Evolutionary conservation across 2,329 filamentous ascomycete species (phyloP), one percentile per base, ranked within the genome.

Genomic region (Neopestalotiopsis rosae): DNA sequence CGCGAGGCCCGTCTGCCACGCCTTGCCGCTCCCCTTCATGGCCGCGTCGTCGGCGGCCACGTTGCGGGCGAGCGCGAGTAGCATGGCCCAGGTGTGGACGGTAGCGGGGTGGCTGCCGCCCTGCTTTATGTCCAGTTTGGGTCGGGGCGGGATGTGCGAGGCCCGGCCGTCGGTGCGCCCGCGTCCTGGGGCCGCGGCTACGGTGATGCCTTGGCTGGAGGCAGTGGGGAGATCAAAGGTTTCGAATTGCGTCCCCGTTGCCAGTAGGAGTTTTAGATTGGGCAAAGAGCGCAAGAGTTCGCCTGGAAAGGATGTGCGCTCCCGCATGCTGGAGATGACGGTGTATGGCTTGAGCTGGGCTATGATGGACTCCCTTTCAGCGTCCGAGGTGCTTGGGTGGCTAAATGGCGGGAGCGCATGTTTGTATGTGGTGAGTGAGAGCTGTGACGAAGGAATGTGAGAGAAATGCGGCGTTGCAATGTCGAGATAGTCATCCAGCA

Each of bases 211-310:
- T 7, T 81, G 81, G 38, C 85, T 80, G 20, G 84, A 81, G 34
- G 86, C 86, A 1, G 85, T 82, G 1, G 78, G 76, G 5, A 90
- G 78, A 73, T 92, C 90, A 68, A 92, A 88, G 1, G 84, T 83
- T 67, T 86, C 83, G 70, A 92, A 91, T 49, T 88, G 85, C 0
- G 80, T 84, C 2, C 88, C 89, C 0, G 89, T 91, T 1, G 88
- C 90, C 13, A 92, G 81, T 9, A 92, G 82, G 0, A 91, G 79
- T 74, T 87, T 89, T 2, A 92, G 81, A 62, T 92, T 91, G 0
- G 90, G 90, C 0, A 93, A 83, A 17, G 83, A 76, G 3, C 80
- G 75, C 4, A 92, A 81, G 0, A 92, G 79, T 0, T 82, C 79
- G 1, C 78, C 81, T 0, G 88, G 84, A 72, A 93, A 90, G 0